Percentiles rank a stretch among this genome's conserved stretches.
Evolutionary conservation across 805 yeast genomes (phyloP).

Genomic region (Candida tibetensis): DNA sequence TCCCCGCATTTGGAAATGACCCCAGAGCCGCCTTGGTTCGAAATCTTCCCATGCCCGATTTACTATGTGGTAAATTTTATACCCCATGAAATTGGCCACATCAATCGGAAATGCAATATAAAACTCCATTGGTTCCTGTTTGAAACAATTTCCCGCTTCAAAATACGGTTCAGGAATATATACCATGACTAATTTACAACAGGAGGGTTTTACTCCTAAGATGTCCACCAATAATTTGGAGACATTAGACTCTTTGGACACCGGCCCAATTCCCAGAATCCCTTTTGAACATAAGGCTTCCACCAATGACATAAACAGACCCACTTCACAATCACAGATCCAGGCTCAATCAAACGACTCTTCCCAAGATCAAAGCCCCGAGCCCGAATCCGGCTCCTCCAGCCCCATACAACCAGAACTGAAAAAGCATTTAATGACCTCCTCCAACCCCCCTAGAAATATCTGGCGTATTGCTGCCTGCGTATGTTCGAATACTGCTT

Average conservation of each 20-base stretch:
- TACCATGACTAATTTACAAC: neutral
- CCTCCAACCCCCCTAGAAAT: conserved; percentile 43
- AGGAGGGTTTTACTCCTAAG: neutral
- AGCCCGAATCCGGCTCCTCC: neutral
- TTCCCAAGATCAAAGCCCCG: neutral
- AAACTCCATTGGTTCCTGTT: too few relatives aligned
- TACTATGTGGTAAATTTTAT: too few relatives aligned
- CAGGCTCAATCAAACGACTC: neutral
- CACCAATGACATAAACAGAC: neutral
- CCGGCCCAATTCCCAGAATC: neutral
- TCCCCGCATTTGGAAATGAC: too few relatives aligned
- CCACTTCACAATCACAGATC: neutral
- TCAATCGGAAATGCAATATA: too few relatives aligned
- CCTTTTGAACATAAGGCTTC: neutral
- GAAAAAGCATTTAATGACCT: conserved; percentile 34
- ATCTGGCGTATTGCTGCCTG: conserved; percentile 40
- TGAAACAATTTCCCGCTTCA: too few relatives aligned
- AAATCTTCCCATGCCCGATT: too few relatives aligned
- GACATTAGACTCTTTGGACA: neutral
- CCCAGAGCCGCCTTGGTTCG: too few relatives aligned
- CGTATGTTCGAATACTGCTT: conserved; percentile 38
- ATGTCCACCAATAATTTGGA: neutral
- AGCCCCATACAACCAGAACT: too few relatives aligned
- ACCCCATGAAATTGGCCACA: too few relatives aligned
- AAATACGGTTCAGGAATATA: too few relatives aligned